Base-by-base conservation (phyloP, 1,284 basidiomycete genomes). In the Apiotrichum gamsii region DNA sequence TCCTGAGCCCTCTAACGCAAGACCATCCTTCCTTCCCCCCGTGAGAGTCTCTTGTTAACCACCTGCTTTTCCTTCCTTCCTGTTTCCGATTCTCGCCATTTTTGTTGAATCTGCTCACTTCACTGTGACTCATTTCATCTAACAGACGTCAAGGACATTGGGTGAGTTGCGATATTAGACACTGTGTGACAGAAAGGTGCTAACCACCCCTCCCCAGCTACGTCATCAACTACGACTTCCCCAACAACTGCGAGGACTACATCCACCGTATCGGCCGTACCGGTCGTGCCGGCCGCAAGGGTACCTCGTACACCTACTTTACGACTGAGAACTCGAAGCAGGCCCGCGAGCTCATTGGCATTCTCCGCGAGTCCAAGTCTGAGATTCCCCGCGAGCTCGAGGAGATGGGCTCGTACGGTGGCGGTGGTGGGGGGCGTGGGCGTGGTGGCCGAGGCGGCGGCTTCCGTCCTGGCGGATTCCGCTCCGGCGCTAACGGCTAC, bases 261-360 rank as follows among this genome's bases (percentile, higher is more conserved):
- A 72, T 77, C 37, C 75, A 76, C 68, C 75, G 76, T 69, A 77
- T 78, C 54, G 76, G 76, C 62, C 76, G 77, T 67, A 80, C 78
- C 30, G 78, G 78, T 58, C 77, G 78, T 69, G 78, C 77, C 25
- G 78, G 78, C 43, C 60, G 65, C 42, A 77, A 65, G 49, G 75
- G 75, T 63, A 87, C 83, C 29, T 90, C 91, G 5, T 95, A 88
- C 75, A 96, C 91, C 11, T 97, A 94, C 79, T 94, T 98, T 76
- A 93, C 88, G 46, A 85, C 85, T 43, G 89, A 95, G 65, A 96
- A 94, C 74, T 84, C 88, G 50, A 95, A 94, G 77, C 83, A 83
- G 59, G 91, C 94, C 15, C 85, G 90, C 41, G 94, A 98, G 67
- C 80, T 98, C 14, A 77, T 97, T 48, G 78, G 75, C 57, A 96